Evolutionary conservation across 2,329 filamentous ascomycete species (phyloP), one percentile per base, ranked within the genome.

Genomic region (Trichoderma koningiopsis): DNA sequence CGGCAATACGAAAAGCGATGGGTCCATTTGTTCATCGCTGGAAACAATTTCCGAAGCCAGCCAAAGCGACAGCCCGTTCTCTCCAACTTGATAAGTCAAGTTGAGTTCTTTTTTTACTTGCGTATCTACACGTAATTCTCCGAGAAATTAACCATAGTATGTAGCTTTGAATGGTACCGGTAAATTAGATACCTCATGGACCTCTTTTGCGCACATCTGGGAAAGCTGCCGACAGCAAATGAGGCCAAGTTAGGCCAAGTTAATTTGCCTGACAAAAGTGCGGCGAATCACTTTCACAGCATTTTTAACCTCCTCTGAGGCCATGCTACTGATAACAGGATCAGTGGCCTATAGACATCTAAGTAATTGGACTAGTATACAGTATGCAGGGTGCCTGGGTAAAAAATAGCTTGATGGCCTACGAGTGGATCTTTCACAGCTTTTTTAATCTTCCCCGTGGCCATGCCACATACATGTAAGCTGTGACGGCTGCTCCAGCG

Each of bases 21-120:
- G 59, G 59, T n/a, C n/a, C 5, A 56, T 49, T 49, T 19, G 4
- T 16, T 13, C 27, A 14, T 35, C 31, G 4, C 11, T 22, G 43
- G 40, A n/a, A 62, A 62, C 59, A 35, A 52, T 52, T n/a, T 31
- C 40, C 59, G 59, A 62, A 52, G 24, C 31, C 33, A 24, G 27
- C 4, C 59, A 62, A 43, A 27, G 59, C 40, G 14, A 14, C 24
- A 10, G 7, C 58, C 16, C 31, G 13, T 47, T 24, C 43, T 43
- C 19, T 43, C 7, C 40, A 35, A 35, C 2, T 14, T n/a, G 2
- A n/a, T 1, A 49, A 24, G n/a, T 1, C 3, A 5, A 14, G 3
- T 24, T 24, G 4, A 2, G 6, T 11, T n/a, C n/a, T 22, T 3
- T 1, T n/a, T 11, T 5, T 49, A 13, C 43, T 2, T 27, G 2